phyloP scores from a whole-genome alignment of 768 basidiomycete species.

The Dendrothele bispora region DNA sequence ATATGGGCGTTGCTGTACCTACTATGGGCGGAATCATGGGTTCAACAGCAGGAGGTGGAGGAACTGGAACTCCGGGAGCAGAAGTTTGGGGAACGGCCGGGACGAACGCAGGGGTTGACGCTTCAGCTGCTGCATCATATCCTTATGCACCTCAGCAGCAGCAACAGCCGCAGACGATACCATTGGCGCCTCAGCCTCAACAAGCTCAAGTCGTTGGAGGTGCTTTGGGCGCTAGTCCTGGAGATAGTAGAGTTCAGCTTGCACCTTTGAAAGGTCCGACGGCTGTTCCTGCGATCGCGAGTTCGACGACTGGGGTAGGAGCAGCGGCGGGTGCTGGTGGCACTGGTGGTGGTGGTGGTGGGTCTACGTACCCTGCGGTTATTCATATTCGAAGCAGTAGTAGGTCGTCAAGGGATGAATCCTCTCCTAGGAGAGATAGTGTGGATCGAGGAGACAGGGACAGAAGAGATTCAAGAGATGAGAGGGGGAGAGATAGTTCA shows the following conservation, averaged over 20 bases:
- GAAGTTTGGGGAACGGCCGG: neutral
- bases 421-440: neutral
- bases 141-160: neutral
- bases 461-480: no score
- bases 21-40: neutral
- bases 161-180: no score
- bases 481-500: conserved; percentile 3
- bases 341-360: neutral
- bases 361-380: conserved; percentile 4
- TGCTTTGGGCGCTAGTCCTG: conserved; percentile 6
- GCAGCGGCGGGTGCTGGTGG: neutral
- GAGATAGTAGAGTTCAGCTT: conserved; percentile 33
- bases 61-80: neutral
- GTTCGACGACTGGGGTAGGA: no score
- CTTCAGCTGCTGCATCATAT: neutral
- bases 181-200: no score
- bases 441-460: neutral
- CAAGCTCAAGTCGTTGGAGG: conserved; percentile 1
- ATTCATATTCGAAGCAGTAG: conserved; percentile 6
- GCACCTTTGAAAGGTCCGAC: conserved; percentile 24
- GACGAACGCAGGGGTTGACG: neutral
- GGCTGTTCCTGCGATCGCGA: no score
- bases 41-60: neutral
- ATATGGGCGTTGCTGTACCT: no score
- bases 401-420: conserved; percentile 1